Conservation (phyloP, 2,329 filamentous ascomycete species). For the Grosmannia huntii region DNA sequence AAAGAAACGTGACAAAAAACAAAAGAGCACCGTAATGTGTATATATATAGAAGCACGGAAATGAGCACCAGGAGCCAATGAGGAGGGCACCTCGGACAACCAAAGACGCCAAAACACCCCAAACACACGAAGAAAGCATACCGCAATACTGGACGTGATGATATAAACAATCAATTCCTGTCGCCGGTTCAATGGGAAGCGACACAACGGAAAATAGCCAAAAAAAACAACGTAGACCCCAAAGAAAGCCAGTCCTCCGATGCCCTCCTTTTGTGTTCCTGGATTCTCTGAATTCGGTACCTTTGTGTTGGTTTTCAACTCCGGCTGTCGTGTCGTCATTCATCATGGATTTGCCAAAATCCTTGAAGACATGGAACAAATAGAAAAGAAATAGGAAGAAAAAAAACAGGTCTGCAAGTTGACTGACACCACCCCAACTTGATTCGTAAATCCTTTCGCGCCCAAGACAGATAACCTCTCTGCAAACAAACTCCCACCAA, state of each 20-base stretch:
- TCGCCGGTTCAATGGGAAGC: background rate
- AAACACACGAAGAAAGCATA: background rate
- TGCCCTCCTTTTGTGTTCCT: constrained; percentile 2
- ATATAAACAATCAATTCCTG: background rate
- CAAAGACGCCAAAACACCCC: background rate
- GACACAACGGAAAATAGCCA: background rate
- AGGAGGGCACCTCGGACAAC: background rate
- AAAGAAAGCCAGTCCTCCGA: background rate
- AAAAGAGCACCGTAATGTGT: background rate
- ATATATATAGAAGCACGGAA: background rate
- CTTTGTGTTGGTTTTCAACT: constrained; percentile 6
- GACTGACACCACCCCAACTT: background rate
- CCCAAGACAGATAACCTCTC: background rate
- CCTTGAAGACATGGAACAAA: background rate
- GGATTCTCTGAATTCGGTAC: background rate
- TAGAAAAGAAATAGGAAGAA: background rate
- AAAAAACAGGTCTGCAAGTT: background rate
- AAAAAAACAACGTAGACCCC: background rate
- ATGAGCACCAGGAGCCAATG: background rate
- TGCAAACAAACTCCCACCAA: background rate
- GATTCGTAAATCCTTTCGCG: background rate
- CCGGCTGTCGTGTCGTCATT: constrained; percentile 7
- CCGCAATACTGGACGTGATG: background rate
- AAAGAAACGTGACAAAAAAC: background rate
- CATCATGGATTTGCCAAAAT: constrained; percentile 2